Evolutionary conservation across 2,329 filamentous ascomycete species (phyloP).

Genomic region (Aspergillus hortae): DNA sequence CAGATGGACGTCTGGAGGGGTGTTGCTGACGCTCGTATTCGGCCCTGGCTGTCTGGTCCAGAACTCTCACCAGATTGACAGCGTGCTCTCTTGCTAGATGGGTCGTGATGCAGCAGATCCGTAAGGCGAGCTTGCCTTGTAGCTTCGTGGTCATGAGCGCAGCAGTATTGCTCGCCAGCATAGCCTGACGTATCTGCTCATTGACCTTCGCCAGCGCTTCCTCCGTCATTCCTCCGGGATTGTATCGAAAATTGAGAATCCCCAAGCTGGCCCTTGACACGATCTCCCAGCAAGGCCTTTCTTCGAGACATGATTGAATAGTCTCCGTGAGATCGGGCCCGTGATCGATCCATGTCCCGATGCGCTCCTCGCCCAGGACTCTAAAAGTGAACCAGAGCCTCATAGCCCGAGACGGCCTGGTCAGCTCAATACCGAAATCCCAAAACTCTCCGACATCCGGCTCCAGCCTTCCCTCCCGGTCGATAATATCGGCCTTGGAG

Average conservation of each 20-base stretch:
- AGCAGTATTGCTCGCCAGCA: not conserved
- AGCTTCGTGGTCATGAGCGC: not conserved
- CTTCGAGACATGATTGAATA: not conserved
- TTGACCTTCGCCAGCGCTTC: constrained; percentile 8
- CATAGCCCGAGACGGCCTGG: constrained; percentile 18
- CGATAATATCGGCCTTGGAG: constrained; percentile 7
- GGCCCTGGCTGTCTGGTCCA: not conserved
- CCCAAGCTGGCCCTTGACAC: constrained; percentile 1
- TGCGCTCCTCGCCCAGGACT: constrained; percentile 12
- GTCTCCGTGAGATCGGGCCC: constrained; percentile 7
- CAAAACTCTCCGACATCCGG: constrained; percentile 12
- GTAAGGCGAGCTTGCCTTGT: not conserved
- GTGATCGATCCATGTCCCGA: constrained; percentile 18
- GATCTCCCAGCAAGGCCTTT: constrained; percentile 6
- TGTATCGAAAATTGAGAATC: constrained; percentile 14
- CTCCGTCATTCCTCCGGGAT: not conserved
- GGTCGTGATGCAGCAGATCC: not conserved
- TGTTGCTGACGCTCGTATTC: too few species aligned
- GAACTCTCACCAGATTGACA: not conserved
- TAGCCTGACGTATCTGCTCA: not conserved
- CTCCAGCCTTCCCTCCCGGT: constrained; percentile 5
- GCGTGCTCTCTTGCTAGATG: not conserved
- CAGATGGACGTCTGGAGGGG: too few species aligned
- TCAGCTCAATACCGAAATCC: constrained; percentile 19
- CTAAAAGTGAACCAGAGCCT: constrained; percentile 20